Evolutionary conservation across 495 filamentous ascomycete species (phyloP), one percentile per base, ranked within the genome.

Genomic region (Trichoderma virens): DNA sequence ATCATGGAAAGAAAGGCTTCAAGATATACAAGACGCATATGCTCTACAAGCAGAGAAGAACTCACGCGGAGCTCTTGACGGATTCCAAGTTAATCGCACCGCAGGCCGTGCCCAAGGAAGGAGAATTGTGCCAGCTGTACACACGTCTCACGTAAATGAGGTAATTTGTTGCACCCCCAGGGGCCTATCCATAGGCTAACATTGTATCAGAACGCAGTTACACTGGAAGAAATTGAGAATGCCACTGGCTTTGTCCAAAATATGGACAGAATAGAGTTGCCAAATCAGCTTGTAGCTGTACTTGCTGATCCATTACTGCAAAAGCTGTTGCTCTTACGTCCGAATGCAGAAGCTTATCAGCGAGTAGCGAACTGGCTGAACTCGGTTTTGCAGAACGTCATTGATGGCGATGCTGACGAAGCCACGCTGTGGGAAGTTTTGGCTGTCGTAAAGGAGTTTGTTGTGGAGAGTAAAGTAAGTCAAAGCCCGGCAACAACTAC

Each of bases 171-270:
- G 16, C 8, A 18, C 4, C 38, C 30, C 32, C 18, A 0, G 30
- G 28, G 20, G 16, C 27, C 18, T 25, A 43, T 11, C 61, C 66
- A n/a, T 69, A 18, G 23, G 3, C 45, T 43, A 30, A 51, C 60
- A 8, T 51, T 13, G 34, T n/a, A 0, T 3, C 68, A 88, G 83
- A 71, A 77, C 30, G 85, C 86, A 0, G 75, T 88, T 35, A 90
- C 91, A 0, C 73, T 95, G 7, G 92, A 96, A 69, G 91, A 94
- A 67, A 82, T 95, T 45, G 88, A 91, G 64, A 84, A 80, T 66
- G 82, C 88, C 25, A 78, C 88, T 23, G 81, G 87, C 65, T 89
- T 97, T 67, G 85, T 92, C 18, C 81, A 84, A 23, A 91, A 85
- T 56, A 72, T 96, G 8, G 91, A 96, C 65, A 86, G 82, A 67